A percentile compares a stretch with the other conserved stretches of the same genome.
These are phyloP conservation scores for Ligustrum vulgare DNA, from an alignment of 257 asterid genomes.

Conservation along the genomic window DNA sequence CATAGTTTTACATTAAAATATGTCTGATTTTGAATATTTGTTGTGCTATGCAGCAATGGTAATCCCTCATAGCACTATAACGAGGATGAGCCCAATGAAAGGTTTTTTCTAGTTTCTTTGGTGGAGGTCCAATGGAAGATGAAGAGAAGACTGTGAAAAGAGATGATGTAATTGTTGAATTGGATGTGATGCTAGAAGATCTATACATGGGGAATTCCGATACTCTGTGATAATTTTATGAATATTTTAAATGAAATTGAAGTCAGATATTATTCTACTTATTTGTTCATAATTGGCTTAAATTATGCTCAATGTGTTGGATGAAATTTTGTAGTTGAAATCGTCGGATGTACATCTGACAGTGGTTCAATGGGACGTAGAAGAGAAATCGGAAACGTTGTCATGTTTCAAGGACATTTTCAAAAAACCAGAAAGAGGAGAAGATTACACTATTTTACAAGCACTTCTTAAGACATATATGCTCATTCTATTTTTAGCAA, in stretches of 20 bases:
- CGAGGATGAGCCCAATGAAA: slow-evolving; percentile 40
- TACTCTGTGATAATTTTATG: background rate
- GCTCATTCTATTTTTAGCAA: too few relatives aligned
- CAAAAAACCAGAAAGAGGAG: too few relatives aligned
- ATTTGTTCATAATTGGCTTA: background rate
- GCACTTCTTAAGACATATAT: too few relatives aligned
- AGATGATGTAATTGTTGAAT: slow-evolving; percentile 85
- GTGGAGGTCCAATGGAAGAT: too few relatives aligned
- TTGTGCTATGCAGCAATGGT: too few relatives aligned
- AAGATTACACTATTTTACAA: too few relatives aligned
- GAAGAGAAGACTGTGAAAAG: slow-evolving; percentile 91
- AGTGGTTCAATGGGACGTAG: slow-evolving; percentile 66
- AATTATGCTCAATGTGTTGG: background rate
- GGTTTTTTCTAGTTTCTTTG: too few relatives aligned
- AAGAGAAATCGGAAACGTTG: too few relatives aligned
- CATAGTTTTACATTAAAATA: slow-evolving; percentile 2
- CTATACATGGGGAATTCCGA: slow-evolving; percentile 81
- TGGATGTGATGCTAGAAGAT: slow-evolving; percentile 95
- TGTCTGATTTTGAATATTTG: too few relatives aligned
- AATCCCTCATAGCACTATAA: slow-evolving; percentile 36
- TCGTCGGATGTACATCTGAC: slow-evolving; percentile 54
- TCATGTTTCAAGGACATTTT: too few relatives aligned
- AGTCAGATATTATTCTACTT: background rate
- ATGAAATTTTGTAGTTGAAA: background rate
- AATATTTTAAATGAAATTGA: background rate